phyloP scores from a whole-genome alignment of 345 rosid species.

The Sonneratia alba region DNA sequence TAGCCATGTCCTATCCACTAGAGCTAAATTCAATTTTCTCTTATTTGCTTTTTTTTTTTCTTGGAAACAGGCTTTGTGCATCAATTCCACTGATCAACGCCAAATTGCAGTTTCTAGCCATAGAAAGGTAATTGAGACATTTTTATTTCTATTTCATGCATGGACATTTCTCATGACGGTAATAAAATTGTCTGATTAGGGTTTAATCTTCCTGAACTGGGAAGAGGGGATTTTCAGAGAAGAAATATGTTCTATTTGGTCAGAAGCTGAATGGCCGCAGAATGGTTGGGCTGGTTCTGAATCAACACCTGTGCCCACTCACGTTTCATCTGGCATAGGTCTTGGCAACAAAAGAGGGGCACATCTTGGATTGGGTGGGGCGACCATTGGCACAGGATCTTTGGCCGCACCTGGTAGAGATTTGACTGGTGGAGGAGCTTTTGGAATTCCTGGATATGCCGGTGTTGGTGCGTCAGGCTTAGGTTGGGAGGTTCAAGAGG shows the following conservation, averaged over 20 bases:
- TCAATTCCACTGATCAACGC: conserved; percentile 51
- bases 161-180: neutral
- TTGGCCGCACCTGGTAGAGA: conserved; percentile 42
- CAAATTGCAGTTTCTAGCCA: conserved; percentile 82
- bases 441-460: conserved; percentile 54
- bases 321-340: conserved; percentile 63
- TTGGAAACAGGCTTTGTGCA: conserved; percentile 65
- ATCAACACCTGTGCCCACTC: conserved; percentile 64
- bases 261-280: conserved; percentile 80
- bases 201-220: conserved; percentile 64
- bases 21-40: conserved; percentile 4
- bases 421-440: conserved; percentile 40
- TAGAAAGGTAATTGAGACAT: conserved; percentile 57
- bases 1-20: neutral
- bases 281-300: conserved; percentile 83
- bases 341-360: conserved; percentile 65
- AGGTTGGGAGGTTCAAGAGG: conserved; percentile 79
- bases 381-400: conserved; percentile 47
- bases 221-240: conserved; percentile 31
- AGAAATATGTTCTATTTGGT: conserved; percentile 51
- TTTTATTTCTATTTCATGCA: neutral
- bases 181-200: conserved; percentile 33
- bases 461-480: conserved; percentile 59
- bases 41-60: neutral
- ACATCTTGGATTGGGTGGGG: conserved; percentile 71